Conservation (phyloP, 2,329 filamentous ascomycete genomes). For the Ophiostoma triangulosporum region DNA sequence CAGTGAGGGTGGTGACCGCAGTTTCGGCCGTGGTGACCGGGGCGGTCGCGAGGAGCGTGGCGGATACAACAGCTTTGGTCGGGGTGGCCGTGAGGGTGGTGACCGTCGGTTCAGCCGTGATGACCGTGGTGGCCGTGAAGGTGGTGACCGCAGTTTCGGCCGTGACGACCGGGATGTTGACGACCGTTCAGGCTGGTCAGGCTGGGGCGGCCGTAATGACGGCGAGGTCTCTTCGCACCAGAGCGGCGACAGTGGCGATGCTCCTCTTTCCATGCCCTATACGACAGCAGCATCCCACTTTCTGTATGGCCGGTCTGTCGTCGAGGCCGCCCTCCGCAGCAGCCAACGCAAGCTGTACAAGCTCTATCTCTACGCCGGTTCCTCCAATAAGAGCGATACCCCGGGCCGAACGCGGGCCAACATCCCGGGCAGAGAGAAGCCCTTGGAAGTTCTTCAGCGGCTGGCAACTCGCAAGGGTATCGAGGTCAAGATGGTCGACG, state of each 20-base stretch:
- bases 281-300: slow-evolving; percentile 85
- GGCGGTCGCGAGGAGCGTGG: neutral
- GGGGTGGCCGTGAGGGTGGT: neutral
- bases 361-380: slow-evolving; percentile 59
- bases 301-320: slow-evolving; percentile 70
- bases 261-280: slow-evolving; percentile 30
- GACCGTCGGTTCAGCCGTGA: neutral
- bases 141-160: neutral
- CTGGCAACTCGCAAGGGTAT: slow-evolving; percentile 38
- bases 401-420: neutral
- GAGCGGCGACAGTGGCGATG: neutral
- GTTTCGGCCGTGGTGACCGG: neutral
- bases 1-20: too few relatives aligned
- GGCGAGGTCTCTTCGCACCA: neutral
- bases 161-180: neutral
- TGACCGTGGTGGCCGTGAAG: neutral
- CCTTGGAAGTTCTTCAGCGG: slow-evolving; percentile 21
- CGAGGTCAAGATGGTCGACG: slow-evolving; percentile 42
- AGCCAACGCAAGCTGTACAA: slow-evolving; percentile 64
- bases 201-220: neutral
- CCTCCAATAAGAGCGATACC: slow-evolving; percentile 33
- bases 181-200: neutral
- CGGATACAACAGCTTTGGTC: neutral
- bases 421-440: neutral
- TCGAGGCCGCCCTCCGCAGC: slow-evolving; percentile 56